These are phyloP conservation scores for Fusarium musae DNA, from an alignment of 2,329 filamentous ascomycete species.

Conservation along the genomic window DNA sequence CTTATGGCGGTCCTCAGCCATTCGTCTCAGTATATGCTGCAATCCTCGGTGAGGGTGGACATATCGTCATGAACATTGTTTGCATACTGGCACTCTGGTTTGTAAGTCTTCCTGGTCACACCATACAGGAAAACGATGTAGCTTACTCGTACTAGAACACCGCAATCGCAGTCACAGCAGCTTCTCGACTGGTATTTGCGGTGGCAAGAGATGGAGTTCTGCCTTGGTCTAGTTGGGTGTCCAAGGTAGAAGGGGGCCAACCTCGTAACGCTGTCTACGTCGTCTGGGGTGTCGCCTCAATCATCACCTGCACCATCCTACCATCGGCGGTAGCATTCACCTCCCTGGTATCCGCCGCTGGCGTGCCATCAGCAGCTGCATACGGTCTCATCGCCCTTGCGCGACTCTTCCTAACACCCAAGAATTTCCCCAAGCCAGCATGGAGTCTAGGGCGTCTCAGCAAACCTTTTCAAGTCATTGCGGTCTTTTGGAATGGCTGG, in stretches of 20 bases:
- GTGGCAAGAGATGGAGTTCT: slow-evolving; percentile 2
- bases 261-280: background rate
- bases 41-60: background rate
- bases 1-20: background rate
- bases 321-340: background rate
- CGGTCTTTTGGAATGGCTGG: background rate
- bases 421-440: slow-evolving; percentile 6
- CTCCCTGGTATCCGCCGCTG: background rate
- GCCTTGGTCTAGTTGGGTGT: background rate
- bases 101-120: no score
- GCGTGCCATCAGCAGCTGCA: background rate
- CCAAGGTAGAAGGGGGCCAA: background rate
- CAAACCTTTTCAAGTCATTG: background rate
- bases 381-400: background rate
- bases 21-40: slow-evolving; percentile 1
- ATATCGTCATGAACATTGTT: background rate
- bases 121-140: no score
- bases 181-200: background rate
- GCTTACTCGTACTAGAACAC: background rate
- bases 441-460: background rate
- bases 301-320: background rate
- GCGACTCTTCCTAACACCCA: background rate
- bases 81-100: background rate
- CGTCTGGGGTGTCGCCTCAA: background rate
- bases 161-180: background rate